Base-by-base conservation (phyloP, 2,329 filamentous ascomycete genomes). In the Apiospora arundinis region DNA sequence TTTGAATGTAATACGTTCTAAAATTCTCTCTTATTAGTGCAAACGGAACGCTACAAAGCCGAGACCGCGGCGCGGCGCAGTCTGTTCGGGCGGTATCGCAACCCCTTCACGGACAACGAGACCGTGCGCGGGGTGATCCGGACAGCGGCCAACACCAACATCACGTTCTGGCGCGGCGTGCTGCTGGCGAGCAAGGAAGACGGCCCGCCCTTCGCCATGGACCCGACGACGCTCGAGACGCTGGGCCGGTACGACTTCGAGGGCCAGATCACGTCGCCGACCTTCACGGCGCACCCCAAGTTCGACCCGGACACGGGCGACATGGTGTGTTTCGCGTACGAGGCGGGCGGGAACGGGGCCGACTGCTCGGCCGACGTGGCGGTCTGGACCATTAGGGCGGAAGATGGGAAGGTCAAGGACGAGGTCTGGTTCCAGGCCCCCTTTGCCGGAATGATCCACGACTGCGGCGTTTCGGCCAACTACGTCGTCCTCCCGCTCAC, bases 81-180 rank as follows among this genome's bases (percentile, higher is more conserved):
- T 28, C 76, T 90, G 18, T 88, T 90, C 69, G 88, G 88, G 0
- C 81, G 84, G 56, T 90, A 90, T 73, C 81, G 88, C 23, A 90
- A 91, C 75, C 86, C 86, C 0, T 89, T 83, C 73, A 89, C 87
- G 9, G 87, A 89, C 75, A 85, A 86, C 68, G 86, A 88, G 77
- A 84, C 83, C 72, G 87, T 89, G 7, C 84, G 84, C 68, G 86
- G 86, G 1, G 84, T 89, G 6, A 87, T 90, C 52, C 81, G 88
- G 28, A 90, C 87, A 0, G 87, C 87, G 0, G 84, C 85, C 3
- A 91, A 91, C 73, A 91, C 89, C 1, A 91, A 91, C 71, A 80
- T 91, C n/a, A 81, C 87, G 1, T 89, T 86, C 75, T 91, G 87
- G 85, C 81, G 87, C 9, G 88, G 88, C 0, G 83, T 87, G 66